Conservation (phyloP, 2,329 filamentous ascomycete species). For the Cadophora malorum region DNA sequence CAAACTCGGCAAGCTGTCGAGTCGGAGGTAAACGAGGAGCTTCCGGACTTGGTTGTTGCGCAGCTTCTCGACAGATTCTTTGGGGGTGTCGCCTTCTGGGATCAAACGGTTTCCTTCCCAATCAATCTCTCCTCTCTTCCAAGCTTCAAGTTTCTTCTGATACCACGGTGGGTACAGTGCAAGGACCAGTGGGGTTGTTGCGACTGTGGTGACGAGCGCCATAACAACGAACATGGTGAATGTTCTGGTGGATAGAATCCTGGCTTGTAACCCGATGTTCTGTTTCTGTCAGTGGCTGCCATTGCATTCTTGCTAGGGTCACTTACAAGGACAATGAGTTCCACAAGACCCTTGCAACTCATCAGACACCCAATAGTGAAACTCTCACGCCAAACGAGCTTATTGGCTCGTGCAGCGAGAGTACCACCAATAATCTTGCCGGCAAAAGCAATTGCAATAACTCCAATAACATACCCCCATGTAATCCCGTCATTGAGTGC, state of each 20-base stretch:
- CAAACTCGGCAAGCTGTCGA: constrained; percentile 83
- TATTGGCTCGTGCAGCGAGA: constrained; percentile 75
- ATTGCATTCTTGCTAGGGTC: background rate
- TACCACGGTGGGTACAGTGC: constrained; percentile 80
- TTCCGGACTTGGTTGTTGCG: constrained; percentile 61
- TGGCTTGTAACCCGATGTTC: constrained; percentile 84
- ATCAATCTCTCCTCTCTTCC: constrained; percentile 87
- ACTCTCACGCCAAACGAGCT: constrained; percentile 88
- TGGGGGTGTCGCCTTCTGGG: constrained; percentile 47
- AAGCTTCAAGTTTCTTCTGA: constrained; percentile 73
- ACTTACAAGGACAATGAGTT: constrained; percentile 88
- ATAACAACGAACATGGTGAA: constrained; percentile 97
- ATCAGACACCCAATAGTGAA: constrained; percentile 88
- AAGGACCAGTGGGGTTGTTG: constrained; percentile 78
- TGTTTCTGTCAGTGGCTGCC: constrained; percentile 41
- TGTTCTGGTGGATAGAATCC: constrained; percentile 78
- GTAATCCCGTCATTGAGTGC: constrained; percentile 80
- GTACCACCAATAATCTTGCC: constrained; percentile 87
- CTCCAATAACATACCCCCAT: constrained; percentile 88
- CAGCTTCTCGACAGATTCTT: constrained; percentile 54
- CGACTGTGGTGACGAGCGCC: constrained; percentile 85
- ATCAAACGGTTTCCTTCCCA: constrained; percentile 70
- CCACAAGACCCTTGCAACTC: constrained; percentile 96
- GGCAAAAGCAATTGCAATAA: constrained; percentile 80
- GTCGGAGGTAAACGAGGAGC: constrained; percentile 79